Percentiles rank a stretch among this genome's conserved stretches.
These are phyloP conservation scores for Gymnopus androsaceus DNA, from an alignment of 1,284 basidiomycete genomes.

Conservation along the genomic window DNA sequence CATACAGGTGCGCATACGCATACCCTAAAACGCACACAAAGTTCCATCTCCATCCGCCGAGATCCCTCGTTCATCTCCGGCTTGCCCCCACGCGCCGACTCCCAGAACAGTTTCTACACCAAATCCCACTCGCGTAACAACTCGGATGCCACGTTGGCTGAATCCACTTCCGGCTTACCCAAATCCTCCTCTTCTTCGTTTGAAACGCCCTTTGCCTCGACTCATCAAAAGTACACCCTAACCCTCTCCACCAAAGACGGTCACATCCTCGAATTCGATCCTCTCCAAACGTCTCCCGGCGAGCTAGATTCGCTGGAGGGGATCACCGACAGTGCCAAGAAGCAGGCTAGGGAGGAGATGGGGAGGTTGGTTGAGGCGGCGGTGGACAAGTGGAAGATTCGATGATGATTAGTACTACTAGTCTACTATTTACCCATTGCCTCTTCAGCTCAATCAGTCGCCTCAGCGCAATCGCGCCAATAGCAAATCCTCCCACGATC, in stretches of 20 bases:
- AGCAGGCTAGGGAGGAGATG: slow-evolving; percentile 76
- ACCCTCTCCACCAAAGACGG: slow-evolving; percentile 75
- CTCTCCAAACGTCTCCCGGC: slow-evolving; percentile 66
- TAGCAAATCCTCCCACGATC: slow-evolving; percentile 70
- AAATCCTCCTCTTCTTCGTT: slow-evolving; percentile 22
- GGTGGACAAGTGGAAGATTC: slow-evolving; percentile 72
- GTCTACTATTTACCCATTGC: slow-evolving; percentile 30
- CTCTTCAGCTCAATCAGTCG: slow-evolving; percentile 54
- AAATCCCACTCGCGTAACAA: slow-evolving; percentile 43
- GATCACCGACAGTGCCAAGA: slow-evolving; percentile 78
- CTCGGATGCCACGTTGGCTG: slow-evolving; percentile 38
- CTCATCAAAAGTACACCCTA: slow-evolving; percentile 35
- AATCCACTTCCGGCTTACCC: slow-evolving; percentile 28
- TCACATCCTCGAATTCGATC: slow-evolving; percentile 77
- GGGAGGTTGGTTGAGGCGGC: slow-evolving; percentile 65
- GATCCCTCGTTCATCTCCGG: slow-evolving; percentile 51
- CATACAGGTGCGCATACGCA: not conserved
- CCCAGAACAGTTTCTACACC: slow-evolving; percentile 45
- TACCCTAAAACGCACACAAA: slow-evolving; percentile 52
- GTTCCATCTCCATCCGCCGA: slow-evolving; percentile 62
- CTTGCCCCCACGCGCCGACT: slow-evolving; percentile 49
- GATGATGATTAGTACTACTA: too few relatives aligned
- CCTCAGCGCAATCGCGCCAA: slow-evolving; percentile 68
- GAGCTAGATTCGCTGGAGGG: slow-evolving; percentile 72
- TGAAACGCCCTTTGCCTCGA: slow-evolving; percentile 12